Conservation (phyloP, 2,329 filamentous ascomycete species). For the Ceratocystis variospora region DNA sequence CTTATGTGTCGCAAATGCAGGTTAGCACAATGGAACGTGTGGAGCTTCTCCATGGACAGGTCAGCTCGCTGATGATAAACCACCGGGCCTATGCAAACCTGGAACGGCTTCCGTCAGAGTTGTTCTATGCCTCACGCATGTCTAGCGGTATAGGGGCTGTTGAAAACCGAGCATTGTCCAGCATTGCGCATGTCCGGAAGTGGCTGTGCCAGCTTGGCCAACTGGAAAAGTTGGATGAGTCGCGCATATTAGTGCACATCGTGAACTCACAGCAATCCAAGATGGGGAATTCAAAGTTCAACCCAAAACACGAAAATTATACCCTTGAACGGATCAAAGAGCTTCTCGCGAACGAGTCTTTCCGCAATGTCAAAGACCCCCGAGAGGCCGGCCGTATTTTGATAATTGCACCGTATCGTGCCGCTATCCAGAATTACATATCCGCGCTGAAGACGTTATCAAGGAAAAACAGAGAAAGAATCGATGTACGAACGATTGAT, state of each 20-base stretch:
- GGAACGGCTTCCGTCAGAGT: constrained; percentile 29
- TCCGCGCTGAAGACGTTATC: constrained; percentile 24
- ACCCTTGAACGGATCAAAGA: constrained; percentile 26
- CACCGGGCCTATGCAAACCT: constrained; percentile 29
- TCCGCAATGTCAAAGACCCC: constrained; percentile 24
- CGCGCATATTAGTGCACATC: constrained; percentile 28
- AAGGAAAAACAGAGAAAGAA: constrained; percentile 23
- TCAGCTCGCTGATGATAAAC: constrained; percentile 27
- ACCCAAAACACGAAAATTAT: constrained; percentile 29
- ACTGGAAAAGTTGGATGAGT: constrained; percentile 23
- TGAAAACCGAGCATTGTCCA: constrained; percentile 21
- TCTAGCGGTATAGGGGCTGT: constrained; percentile 21
- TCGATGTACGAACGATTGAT: constrained; percentile 33
- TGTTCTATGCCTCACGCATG: constrained; percentile 33
- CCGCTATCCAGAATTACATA: constrained; percentile 28
- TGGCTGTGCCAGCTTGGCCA: constrained; percentile 25
- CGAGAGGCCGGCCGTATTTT: constrained; percentile 28
- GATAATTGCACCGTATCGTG: constrained; percentile 33
- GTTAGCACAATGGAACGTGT: constrained; percentile 31
- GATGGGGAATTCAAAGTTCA: constrained; percentile 30
- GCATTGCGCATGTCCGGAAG: constrained; percentile 23
- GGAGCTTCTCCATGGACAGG: constrained; percentile 25
- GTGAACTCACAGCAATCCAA: constrained; percentile 23
- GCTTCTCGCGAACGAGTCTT: constrained; percentile 26
- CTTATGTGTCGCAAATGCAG: constrained; percentile 25